Evolutionary conservation across 768 basidiomycete genomes (phyloP).

Genomic region (Pseudohyphozyma bogoriensis): DNA sequence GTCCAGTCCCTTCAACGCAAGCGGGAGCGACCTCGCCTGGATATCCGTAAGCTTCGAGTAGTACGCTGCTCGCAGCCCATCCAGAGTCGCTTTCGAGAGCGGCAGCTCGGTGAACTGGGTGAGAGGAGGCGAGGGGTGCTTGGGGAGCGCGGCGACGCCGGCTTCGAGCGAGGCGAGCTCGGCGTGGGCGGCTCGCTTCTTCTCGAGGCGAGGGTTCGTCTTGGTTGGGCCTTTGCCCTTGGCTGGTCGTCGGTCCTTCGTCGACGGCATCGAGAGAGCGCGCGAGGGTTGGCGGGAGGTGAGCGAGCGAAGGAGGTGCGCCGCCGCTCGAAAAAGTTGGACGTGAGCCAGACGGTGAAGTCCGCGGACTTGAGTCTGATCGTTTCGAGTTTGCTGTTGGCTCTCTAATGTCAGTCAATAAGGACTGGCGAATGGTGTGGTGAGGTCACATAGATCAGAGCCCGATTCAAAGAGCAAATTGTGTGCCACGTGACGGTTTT

Average conservation of each 20-base stretch:
- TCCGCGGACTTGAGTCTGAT: too few relatives aligned
- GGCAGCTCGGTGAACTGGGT: slow-evolving; percentile 63
- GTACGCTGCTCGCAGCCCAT: slow-evolving; percentile 44
- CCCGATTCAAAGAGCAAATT: too few relatives aligned
- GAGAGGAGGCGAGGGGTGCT: slow-evolving; percentile 28
- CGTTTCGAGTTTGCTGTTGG: too few relatives aligned
- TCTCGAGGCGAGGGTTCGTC: not conserved
- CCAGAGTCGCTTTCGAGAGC: slow-evolving; percentile 63
- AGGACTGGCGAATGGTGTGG: too few relatives aligned
- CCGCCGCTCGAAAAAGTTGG: not conserved
- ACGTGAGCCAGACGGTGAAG: too few relatives aligned
- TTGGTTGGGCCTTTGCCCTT: not conserved
- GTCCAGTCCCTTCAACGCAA: slow-evolving; percentile 54
- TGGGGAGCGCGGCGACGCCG: not conserved
- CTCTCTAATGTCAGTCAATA: too few relatives aligned
- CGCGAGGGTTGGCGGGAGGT: not conserved
- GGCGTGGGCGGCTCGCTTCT: not conserved
- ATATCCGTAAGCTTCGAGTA: slow-evolving; percentile 39
- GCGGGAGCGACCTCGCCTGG: slow-evolving; percentile 52
- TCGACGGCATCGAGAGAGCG: not conserved
- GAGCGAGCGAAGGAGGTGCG: not conserved
- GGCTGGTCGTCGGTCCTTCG: not conserved
- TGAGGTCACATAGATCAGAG: too few relatives aligned
- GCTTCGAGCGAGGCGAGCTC: not conserved
- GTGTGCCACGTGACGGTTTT: too few relatives aligned